A percentile compares a stretch with the other conserved stretches of the same genome.
Conservation (phyloP, 768 basidiomycete species). For the Sporobolomyces pararoseus region DNA sequence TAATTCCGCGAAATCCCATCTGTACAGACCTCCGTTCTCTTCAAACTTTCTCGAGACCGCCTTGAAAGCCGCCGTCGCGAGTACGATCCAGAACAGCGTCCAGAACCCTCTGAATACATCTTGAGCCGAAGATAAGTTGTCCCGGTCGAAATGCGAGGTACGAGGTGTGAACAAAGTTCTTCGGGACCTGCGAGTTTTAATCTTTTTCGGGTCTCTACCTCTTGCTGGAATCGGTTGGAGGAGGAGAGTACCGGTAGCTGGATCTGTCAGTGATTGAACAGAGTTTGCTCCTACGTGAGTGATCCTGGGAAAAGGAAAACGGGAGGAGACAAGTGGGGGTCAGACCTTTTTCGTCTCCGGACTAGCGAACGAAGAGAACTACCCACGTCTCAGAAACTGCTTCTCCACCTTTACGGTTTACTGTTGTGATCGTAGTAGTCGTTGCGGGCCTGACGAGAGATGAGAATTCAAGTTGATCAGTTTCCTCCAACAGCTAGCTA, state of each 20-base stretch:
- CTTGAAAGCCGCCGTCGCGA: slow-evolving; percentile 75
- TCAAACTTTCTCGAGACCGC: slow-evolving; percentile 59
- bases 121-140: slow-evolving; percentile 64
- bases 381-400: slow-evolving; percentile 12
- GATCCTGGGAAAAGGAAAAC: not conserved
- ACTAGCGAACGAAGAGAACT: no score
- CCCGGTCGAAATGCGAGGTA: slow-evolving; percentile 76
- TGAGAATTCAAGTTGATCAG: no score
- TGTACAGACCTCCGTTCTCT: slow-evolving; percentile 70
- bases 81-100: slow-evolving; percentile 74
- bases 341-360: no score
- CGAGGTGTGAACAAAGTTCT: slow-evolving; percentile 65
- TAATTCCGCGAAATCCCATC: slow-evolving; percentile 74
- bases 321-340: not conserved
- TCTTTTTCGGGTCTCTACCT: slow-evolving; percentile 10
- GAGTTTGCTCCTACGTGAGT: slow-evolving; percentile 14
- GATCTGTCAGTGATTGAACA: not conserved
- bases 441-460: slow-evolving; percentile 6
- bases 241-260: not conserved
- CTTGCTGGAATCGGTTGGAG: slow-evolving; percentile 21
- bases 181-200: slow-evolving; percentile 1
- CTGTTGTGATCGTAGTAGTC: slow-evolving; percentile 20
- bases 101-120: slow-evolving; percentile 78
- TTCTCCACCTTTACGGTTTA: not conserved
- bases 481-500: no score